phyloP scores from a whole-genome alignment of 225 moss, liverwort and hornwort species.

The Anthoceros angustus region DNA sequence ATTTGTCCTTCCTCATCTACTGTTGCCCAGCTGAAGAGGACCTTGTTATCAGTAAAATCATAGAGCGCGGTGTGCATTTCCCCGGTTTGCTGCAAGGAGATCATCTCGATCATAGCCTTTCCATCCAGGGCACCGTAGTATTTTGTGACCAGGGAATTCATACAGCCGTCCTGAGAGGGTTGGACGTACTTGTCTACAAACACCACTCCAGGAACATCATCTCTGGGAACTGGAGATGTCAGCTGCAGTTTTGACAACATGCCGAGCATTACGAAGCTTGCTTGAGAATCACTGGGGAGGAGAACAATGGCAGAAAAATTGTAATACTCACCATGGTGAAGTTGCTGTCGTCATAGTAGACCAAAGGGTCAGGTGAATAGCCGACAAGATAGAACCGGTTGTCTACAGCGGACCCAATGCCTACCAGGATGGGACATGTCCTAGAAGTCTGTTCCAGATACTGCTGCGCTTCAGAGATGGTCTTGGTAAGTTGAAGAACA shows the following conservation, averaged over 20 bases:
- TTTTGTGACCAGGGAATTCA: constrained; percentile 23
- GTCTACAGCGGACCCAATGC: constrained; percentile 27
- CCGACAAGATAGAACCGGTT: constrained; percentile 22
- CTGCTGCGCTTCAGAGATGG: constrained; percentile 17
- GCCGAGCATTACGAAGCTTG: too few species aligned
- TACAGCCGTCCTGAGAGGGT: constrained; percentile 33
- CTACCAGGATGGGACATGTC: constrained; percentile 28
- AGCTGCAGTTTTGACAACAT: constrained; percentile 13
- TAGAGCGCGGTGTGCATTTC: constrained; percentile 28
- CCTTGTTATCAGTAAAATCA: constrained; percentile 21
- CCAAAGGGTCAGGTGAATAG: constrained; percentile 20
- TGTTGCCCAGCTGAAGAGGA: constrained; percentile 33
- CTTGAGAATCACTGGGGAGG: neutral
- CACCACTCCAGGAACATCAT: constrained; percentile 21
- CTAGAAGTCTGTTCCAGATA: constrained; percentile 12
- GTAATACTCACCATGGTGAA: constrained; percentile 14
- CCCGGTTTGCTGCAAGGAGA: constrained; percentile 25
- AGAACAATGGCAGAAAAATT: neutral
- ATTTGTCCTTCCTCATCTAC: constrained; percentile 15
- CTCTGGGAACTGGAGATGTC: constrained; percentile 14
- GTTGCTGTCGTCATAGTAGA: constrained; percentile 28
- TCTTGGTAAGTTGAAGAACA: constrained; percentile 20
- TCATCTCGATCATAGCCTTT: constrained; percentile 26
- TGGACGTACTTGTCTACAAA: constrained; percentile 38
- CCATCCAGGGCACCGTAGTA: constrained; percentile 25